Base-by-base conservation (phyloP, 305 asterid species). In the Fraxinus sp. region DNA sequence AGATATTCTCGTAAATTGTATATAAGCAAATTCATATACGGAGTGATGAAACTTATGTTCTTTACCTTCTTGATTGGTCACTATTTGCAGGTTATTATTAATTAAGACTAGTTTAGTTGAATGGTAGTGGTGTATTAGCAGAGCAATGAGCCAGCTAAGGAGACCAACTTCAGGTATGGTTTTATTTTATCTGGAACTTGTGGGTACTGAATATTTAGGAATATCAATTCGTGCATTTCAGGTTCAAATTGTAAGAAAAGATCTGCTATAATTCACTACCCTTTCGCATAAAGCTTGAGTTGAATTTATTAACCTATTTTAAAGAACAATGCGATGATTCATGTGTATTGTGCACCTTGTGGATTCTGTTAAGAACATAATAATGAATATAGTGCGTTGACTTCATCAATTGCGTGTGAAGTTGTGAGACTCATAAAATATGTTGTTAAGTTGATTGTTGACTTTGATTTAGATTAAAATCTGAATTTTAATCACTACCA, bases 81-180 rank as follows among this genome's bases (percentile, higher is more conserved):
- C 46, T 55, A 33, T 28, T 68, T 83, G 90, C 86, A 81, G 91
- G 86, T 77, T 82, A 79, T 81, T 77, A 73, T 78, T 81, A 59
- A 77, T 73, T 82, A 68, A 76, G 64, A 84, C 36, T 76, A 59
- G 62, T 76, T 86, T 83, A 74, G 81, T 87, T 90, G 90, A 83
- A 86, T 85, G 90, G 85, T 87, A 84, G 78, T 68, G 84, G 88
- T 81, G 57, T 79, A 77, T 72, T 82, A 85, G 82, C 46, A 85
- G 81, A 88, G 91, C 88, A 86, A 93, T 92, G 97, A 94, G 89
- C 89, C 82, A 68, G 88, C 88, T 87, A 52, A 91, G 91, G 85
- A 88, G 89, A 86, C 93, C 92, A 78, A 57, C 91, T 84, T 90
- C 94, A 87, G 94, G 98, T 90, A 82, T 81, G 75, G 11, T 83